These are phyloP conservation scores for Bonia amplexicaulis DNA, from an alignment of 176 grass and related monocot genomes.

Conservation along the genomic window DNA sequence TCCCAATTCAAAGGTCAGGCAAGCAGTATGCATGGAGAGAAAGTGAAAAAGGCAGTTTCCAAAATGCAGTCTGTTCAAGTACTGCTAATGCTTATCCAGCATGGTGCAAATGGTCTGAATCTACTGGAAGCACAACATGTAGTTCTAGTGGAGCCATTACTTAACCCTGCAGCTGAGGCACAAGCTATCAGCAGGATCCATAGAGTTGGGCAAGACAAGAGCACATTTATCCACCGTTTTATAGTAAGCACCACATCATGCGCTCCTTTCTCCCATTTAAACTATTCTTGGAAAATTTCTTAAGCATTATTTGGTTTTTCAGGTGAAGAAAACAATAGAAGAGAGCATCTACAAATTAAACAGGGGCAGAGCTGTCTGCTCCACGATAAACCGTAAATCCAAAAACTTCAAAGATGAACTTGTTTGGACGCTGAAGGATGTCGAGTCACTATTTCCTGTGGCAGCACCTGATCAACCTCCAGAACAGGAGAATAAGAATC, in stretches of 20 bases:
- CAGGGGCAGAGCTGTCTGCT: constrained; percentile 56
- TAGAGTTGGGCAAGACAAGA: constrained; percentile 88
- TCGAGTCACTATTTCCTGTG: constrained; percentile 66
- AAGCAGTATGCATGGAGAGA: constrained; percentile 26
- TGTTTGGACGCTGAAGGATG: constrained; percentile 72
- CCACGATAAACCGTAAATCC: constrained; percentile 54
- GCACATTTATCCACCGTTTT: constrained; percentile 90
- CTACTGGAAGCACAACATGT: constrained; percentile 97
- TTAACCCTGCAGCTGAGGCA: constrained; percentile 85
- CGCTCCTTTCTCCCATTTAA: not conserved
- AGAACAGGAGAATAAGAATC: constrained; percentile 32
- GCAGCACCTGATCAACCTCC: constrained; percentile 33
- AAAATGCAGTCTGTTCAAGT: constrained; percentile 55
- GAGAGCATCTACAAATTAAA: constrained; percentile 88
- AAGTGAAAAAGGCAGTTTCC: constrained; percentile 19
- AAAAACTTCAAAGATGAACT: constrained; percentile 76
- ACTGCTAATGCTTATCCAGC: constrained; percentile 85
- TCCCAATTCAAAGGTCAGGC: constrained; percentile 78
- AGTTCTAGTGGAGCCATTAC: constrained; percentile 75
- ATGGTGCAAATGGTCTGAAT: constrained; percentile 95
- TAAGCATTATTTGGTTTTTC: not conserved
- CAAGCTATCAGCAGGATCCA: constrained; percentile 94
- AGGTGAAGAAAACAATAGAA: constrained; percentile 93
- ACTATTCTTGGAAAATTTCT: not conserved
- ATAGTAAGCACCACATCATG: constrained; percentile 40